Percentiles rank a stretch among this genome's conserved stretches.
These are phyloP conservation scores for Raffaelea albimanens DNA, from an alignment of 2,329 filamentous ascomycete genomes.

Conservation along the genomic window DNA sequence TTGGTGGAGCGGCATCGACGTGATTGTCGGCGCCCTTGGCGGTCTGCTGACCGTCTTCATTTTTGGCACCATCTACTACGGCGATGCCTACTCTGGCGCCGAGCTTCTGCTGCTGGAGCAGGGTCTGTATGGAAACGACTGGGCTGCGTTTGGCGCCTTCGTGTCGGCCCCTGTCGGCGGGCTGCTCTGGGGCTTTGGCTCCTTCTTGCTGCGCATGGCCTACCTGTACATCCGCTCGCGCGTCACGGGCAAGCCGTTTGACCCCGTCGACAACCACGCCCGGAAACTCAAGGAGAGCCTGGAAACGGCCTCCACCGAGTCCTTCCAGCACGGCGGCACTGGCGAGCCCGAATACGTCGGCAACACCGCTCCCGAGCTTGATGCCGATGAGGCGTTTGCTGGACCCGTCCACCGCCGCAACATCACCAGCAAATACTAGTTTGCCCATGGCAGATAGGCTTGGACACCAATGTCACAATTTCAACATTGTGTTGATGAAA, in stretches of 20 bases:
- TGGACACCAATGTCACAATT: too few relatives aligned
- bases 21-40: conserved; percentile 67
- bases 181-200: conserved; percentile 59
- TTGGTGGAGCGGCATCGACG: conserved; percentile 74
- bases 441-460: too few relatives aligned
- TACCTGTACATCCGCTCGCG: conserved; percentile 51
- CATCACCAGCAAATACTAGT: too few relatives aligned
- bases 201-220: conserved; percentile 48
- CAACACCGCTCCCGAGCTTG: background rate
- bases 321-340: background rate
- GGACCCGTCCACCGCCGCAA: background rate
- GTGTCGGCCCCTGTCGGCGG: conserved; percentile 70
- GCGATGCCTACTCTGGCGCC: conserved; percentile 51
- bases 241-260: conserved; percentile 51
- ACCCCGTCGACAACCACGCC: conserved; percentile 48
- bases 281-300: too few relatives aligned
- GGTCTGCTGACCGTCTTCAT: conserved; percentile 73
- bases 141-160: conserved; percentile 76
- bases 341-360: background rate
- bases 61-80: conserved; percentile 72
- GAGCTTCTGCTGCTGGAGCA: conserved; percentile 62
- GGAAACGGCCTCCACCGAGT: background rate
- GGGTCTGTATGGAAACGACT: conserved; percentile 68
- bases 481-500: too few relatives aligned
- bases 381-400: background rate